These are phyloP conservation scores for Epipyxis sp. DNA, from an alignment of 108 stramenopile genomes.

Conservation along the genomic window DNA sequence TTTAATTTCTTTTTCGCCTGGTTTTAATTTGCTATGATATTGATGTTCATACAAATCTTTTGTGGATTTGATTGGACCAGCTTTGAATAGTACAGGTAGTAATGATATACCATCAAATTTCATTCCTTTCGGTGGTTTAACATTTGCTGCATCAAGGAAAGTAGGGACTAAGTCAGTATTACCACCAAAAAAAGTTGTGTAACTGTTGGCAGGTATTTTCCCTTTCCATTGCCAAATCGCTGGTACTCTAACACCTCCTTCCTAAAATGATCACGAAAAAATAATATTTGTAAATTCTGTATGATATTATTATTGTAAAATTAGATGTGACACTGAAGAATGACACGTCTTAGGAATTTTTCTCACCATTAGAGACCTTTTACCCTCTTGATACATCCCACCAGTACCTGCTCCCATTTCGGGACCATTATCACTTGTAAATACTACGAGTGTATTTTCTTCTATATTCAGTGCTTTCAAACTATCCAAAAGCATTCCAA, in stretches of 20 bases:
- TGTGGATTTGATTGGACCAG: neutral
- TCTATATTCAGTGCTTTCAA: conserved; percentile 40
- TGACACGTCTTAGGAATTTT: too few species aligned
- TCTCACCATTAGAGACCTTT: conserved; percentile 6
- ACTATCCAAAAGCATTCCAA: conserved; percentile 47
- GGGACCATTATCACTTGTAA: conserved; percentile 64
- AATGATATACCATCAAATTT: neutral
- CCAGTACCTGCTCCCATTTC: conserved; percentile 37
- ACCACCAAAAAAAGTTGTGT: neutral
- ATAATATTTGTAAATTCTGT: too few species aligned
- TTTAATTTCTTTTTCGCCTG: neutral
- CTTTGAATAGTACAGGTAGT: neutral
- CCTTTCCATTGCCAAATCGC: neutral
- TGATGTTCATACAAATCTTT: neutral
- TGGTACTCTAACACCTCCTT: conserved; percentile 22
- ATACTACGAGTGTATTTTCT: conserved; percentile 54
- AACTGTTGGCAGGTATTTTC: neutral
- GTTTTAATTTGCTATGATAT: neutral
- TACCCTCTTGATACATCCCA: neutral
- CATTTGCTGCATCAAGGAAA: neutral
- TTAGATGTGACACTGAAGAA: too few species aligned
- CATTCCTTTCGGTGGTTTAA: neutral
- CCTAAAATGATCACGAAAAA: too few species aligned
- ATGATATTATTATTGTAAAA: too few species aligned
- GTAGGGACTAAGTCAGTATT: conserved; percentile 1